Base-by-base conservation (phyloP, 441 rosid genomes). In the Melastoma candidum region DNA sequence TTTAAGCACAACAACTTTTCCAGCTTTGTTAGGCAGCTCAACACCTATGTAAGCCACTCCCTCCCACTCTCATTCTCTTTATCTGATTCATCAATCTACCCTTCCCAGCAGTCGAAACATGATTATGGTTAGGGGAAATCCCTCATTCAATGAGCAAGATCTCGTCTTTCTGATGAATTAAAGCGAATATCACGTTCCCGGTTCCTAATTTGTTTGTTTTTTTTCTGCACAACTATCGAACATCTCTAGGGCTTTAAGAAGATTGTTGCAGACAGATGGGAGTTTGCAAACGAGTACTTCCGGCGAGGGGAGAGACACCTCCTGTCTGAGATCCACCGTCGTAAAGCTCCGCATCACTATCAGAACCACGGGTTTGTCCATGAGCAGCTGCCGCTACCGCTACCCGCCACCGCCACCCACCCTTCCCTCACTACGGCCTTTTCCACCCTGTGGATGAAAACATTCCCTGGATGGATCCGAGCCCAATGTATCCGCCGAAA, bases 1-100 rank as follows among this genome's bases (percentile, higher is more conserved):
- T 74, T 74, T 68, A 74, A 74, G 66, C 78, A 74, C 68, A 74
- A 64, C 63, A 74, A 74, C 61, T 73, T 73, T 74, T 73, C 71
- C 36, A 73, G 77, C 71, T 73, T 73, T 49, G 74, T 69, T 32
- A 51, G 74, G 56, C 78, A 73, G 68, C 74, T 74, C 26, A 74
- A 74, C 54, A 70, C 75, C 45, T 74, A 74, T 58, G 78, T 74
- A 11, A 62, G 68, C 13, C 13, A 4, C 8, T 41, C 7, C 54
- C n/a, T 8, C 32, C 27, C 3, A 2, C 47, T 47, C 13, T 47
- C 49, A 0, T 0, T 47, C 39, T n/a, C 26, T 49, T 32, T 17
- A 36, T 25, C 32, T 36, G 8, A 11, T 49, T 26, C 3, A 49
- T 9, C 13, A 2, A 36, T 36, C 41, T 36, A 36, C 8, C 41